A percentile compares a stretch with the other conserved stretches of the same genome.
These are phyloP conservation scores for Naganishia sp. DNA, from an alignment of 1,284 basidiomycete genomes.

Conservation along the genomic window DNA sequence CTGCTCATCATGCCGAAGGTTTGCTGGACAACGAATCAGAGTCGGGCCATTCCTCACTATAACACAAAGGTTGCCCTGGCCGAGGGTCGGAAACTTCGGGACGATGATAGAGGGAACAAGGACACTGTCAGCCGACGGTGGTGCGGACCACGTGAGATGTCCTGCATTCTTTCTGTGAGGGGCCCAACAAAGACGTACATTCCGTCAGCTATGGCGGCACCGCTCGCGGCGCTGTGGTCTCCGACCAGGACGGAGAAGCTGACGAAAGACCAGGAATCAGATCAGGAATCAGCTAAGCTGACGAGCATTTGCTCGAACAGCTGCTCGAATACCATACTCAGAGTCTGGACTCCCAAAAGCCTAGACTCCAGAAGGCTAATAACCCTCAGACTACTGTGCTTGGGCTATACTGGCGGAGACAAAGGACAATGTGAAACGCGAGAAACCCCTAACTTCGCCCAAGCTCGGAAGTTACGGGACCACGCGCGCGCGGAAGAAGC, in stretches of 20 bases:
- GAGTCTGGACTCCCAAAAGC: neutral
- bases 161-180: neutral
- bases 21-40: neutral
- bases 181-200: too few relatives aligned
- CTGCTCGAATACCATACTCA: too few relatives aligned
- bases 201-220: too few relatives aligned
- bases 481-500: slow-evolving; percentile 2
- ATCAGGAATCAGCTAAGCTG: too few relatives aligned
- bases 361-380: neutral
- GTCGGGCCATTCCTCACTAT: neutral
- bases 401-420: neutral
- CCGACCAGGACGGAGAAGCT: too few relatives aligned
- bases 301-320: too few relatives aligned
- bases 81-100: slow-evolving; percentile 6
- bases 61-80: neutral
- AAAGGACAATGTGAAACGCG: slow-evolving; percentile 14
- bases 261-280: too few relatives aligned
- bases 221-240: too few relatives aligned
- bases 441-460: neutral
- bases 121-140: too few relatives aligned
- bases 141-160: too few relatives aligned
- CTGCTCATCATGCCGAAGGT: slow-evolving; percentile 6
- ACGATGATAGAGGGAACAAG: neutral
- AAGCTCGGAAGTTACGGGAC: neutral
- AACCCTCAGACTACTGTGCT: neutral